phyloP scores from a whole-genome alignment of 2,329 filamentous ascomycete species.

The Microascus cirrosus region DNA sequence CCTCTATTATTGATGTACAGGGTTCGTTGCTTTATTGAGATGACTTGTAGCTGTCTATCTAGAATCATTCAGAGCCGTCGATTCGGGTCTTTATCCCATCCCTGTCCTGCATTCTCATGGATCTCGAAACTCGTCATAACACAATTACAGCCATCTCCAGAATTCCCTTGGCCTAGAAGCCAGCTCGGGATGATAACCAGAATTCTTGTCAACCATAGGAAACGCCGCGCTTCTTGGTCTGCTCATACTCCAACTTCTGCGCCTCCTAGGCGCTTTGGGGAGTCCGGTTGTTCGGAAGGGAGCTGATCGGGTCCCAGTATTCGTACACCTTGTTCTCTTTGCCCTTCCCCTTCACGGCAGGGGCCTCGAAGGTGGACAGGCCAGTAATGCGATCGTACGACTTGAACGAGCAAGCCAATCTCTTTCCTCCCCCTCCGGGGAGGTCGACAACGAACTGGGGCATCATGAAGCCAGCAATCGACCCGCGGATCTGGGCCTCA shows the following conservation, averaged over 20 bases:
- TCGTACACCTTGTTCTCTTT: slow-evolving; percentile 37
- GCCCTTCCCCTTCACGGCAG: slow-evolving; percentile 34
- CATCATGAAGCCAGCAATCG: slow-evolving; percentile 50
- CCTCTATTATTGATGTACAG: too few species aligned
- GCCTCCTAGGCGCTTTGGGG: neutral
- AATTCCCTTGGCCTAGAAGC: neutral
- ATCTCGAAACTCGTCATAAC: neutral
- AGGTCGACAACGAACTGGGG: slow-evolving; percentile 54
- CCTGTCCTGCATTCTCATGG: neutral
- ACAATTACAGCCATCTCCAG: neutral
- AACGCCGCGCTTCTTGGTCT: neutral
- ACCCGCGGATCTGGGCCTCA: slow-evolving; percentile 45
- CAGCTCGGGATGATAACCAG: neutral
- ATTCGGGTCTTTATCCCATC: neutral
- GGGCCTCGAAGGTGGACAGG: slow-evolving; percentile 42
- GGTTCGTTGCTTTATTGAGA: too few species aligned
- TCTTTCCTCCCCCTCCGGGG: slow-evolving; percentile 52
- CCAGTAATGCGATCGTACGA: slow-evolving; percentile 42
- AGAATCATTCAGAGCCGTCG: neutral
- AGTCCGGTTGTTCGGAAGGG: neutral
- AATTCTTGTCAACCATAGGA: neutral
- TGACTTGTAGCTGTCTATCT: neutral
- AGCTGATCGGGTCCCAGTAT: slow-evolving; percentile 42
- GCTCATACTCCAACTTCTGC: neutral
- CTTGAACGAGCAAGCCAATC: slow-evolving; percentile 39